These are phyloP conservation scores for Firmiana major DNA, from an alignment of 345 rosid genomes.

Conservation along the genomic window DNA sequence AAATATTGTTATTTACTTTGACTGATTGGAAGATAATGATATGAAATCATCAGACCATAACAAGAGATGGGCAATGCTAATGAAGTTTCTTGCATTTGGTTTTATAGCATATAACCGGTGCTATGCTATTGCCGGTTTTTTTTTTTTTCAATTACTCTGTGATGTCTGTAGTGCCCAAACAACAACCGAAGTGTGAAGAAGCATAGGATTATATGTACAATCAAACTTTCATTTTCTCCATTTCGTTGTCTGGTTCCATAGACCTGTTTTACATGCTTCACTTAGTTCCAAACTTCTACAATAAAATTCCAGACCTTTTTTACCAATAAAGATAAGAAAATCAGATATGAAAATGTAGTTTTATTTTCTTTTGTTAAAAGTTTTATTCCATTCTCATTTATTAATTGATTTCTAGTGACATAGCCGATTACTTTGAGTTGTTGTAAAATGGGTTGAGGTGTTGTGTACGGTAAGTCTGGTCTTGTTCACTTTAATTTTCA, in stretches of 20 bases:
- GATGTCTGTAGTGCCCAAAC: neutral
- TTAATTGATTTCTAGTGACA: neutral
- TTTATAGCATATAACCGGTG: neutral
- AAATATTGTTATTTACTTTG: too few relatives aligned
- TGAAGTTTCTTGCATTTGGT: conserved; percentile 8
- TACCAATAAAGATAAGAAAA: neutral
- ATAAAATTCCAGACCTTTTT: neutral
- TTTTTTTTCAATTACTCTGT: neutral
- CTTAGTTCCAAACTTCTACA: neutral
- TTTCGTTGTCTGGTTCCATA: neutral
- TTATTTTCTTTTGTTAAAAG: neutral
- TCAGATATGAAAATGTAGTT: neutral
- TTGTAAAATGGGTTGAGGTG: too few relatives aligned
- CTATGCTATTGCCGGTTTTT: neutral
- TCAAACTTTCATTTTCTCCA: neutral
- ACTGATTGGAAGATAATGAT: neutral
- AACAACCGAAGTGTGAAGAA: neutral
- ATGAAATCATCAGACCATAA: neutral
- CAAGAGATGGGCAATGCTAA: conserved; percentile 1
- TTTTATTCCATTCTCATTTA: neutral
- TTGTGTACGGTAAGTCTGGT: too few relatives aligned
- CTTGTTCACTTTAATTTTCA: neutral
- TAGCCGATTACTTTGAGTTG: neutral
- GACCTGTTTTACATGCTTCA: neutral
- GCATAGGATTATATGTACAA: conserved; percentile 9